Percentiles rank a stretch among this genome's conserved stretches.
Evolutionary conservation across 1,284 basidiomycete species (phyloP).

Genomic region (Tilletia setariae): DNA sequence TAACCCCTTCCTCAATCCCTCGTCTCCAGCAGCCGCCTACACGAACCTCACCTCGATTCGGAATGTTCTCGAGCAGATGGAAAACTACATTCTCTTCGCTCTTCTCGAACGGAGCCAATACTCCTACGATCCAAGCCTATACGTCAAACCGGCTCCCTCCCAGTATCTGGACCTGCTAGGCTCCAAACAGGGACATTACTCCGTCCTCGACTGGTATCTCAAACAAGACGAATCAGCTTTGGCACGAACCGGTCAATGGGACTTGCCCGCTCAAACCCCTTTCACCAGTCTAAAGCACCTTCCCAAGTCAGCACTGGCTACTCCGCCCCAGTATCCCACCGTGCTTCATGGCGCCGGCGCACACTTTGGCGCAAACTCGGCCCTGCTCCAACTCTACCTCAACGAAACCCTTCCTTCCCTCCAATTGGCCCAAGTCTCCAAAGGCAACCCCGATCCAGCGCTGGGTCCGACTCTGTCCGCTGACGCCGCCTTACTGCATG

Average conservation of each 20-base stretch:
- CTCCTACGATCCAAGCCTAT: background rate
- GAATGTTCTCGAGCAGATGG: slow-evolving; percentile 5
- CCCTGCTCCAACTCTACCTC: background rate
- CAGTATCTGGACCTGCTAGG: background rate
- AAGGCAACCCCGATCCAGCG: background rate
- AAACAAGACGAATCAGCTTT: background rate
- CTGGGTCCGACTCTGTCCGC: background rate
- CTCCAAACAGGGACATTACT: background rate
- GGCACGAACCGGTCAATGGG: background rate
- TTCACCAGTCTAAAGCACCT: background rate
- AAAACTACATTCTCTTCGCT: slow-evolving; percentile 3
- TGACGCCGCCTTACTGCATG: background rate
- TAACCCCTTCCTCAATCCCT: background rate
- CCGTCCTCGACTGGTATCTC: background rate
- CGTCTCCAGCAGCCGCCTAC: background rate
- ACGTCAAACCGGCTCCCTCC: background rate
- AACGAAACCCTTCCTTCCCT: slow-evolving; percentile 2
- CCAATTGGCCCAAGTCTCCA: background rate
- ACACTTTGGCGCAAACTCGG: background rate
- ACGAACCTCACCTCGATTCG: background rate
- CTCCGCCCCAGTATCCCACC: background rate
- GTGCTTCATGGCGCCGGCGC: background rate
- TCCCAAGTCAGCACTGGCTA: background rate
- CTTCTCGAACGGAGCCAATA: background rate
- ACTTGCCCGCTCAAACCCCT: background rate